Percentiles rank a stretch among this genome's conserved stretches.
These are phyloP conservation scores for Mortierella alpina DNA, from an alignment of 192 early-diverging fungal species.

Conservation along the genomic window DNA sequence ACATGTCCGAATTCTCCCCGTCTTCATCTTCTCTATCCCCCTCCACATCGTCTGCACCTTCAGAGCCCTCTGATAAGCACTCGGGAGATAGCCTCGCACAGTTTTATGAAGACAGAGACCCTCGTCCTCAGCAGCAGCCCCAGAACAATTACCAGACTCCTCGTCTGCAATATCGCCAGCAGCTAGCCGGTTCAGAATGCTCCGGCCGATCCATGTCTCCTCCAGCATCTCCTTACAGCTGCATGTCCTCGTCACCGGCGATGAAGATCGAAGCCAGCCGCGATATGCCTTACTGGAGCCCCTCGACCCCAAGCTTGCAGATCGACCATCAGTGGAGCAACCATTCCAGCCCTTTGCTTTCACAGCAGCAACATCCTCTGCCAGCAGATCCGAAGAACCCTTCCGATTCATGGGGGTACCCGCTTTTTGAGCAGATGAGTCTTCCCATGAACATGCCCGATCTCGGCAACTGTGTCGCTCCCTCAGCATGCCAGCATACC, in stretches of 20 bases:
- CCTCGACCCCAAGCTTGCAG: conserved; percentile 21
- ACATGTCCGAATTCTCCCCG: conserved; percentile 9
- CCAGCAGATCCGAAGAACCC: not conserved
- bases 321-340: conserved; percentile 32
- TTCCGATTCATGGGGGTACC: conserved; percentile 12
- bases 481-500: conserved; percentile 1
- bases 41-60: not conserved
- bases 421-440: conserved; percentile 32
- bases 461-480: not conserved
- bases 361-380: not conserved
- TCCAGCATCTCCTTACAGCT: conserved; percentile 5
- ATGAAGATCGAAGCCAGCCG: not conserved
- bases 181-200: not conserved
- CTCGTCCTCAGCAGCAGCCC: not conserved
- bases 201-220: conserved; percentile 22
- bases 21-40: conserved; percentile 7
- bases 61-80: conserved; percentile 3
- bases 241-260: conserved; percentile 12
- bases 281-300: conserved; percentile 43
- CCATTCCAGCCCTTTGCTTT: conserved; percentile 19
- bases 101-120: conserved; percentile 5
- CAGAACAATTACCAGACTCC: not conserved
- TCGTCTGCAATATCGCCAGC: not conserved
- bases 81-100: not conserved
- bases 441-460: conserved; percentile 1